These are phyloP conservation scores for Candida vaughaniae DNA, from an alignment of 805 yeast genomes.

Conservation along the genomic window DNA sequence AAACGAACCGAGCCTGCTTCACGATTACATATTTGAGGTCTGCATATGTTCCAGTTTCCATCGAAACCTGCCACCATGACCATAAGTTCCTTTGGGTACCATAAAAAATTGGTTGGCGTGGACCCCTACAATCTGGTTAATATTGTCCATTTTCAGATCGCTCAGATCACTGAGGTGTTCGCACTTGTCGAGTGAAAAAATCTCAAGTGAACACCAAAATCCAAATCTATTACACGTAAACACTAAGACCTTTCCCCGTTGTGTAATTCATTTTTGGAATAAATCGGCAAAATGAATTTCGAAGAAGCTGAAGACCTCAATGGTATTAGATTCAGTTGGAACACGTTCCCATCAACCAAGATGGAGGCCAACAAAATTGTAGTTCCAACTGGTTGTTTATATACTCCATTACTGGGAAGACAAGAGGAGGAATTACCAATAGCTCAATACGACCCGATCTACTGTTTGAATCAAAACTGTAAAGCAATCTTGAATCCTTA, in stretches of 20 bases:
- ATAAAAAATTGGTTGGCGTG: too few relatives aligned
- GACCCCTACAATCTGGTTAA: too few relatives aligned
- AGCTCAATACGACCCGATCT: constrained; percentile 34
- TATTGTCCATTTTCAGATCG: too few relatives aligned
- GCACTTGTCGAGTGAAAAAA: not conserved
- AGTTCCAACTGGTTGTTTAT: constrained; percentile 56
- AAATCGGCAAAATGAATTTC: constrained; percentile 43
- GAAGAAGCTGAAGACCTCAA: constrained; percentile 65
- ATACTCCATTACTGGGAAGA: constrained; percentile 57
- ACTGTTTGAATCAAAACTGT: constrained; percentile 50
- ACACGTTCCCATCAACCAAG: constrained; percentile 54
- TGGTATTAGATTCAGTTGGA: constrained; percentile 78
- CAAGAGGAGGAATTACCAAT: constrained; percentile 29
- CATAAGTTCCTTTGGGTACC: too few relatives aligned
- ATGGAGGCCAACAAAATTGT: constrained; percentile 51
- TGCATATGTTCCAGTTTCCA: too few relatives aligned
- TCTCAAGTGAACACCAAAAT: not conserved
- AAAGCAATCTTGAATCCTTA: constrained; percentile 55
- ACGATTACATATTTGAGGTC: too few relatives aligned
- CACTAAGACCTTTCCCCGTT: too few relatives aligned
- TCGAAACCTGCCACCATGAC: too few relatives aligned
- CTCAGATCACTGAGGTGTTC: too few relatives aligned
- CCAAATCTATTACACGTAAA: constrained; percentile 6
- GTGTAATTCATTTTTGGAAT: too few relatives aligned
- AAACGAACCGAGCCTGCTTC: too few relatives aligned